Percentiles rank a stretch among this genome's conserved stretches.
These are phyloP conservation scores for Colletotrichum tamarilloi DNA, from an alignment of 2,329 filamentous ascomycete genomes.

Conservation along the genomic window DNA sequence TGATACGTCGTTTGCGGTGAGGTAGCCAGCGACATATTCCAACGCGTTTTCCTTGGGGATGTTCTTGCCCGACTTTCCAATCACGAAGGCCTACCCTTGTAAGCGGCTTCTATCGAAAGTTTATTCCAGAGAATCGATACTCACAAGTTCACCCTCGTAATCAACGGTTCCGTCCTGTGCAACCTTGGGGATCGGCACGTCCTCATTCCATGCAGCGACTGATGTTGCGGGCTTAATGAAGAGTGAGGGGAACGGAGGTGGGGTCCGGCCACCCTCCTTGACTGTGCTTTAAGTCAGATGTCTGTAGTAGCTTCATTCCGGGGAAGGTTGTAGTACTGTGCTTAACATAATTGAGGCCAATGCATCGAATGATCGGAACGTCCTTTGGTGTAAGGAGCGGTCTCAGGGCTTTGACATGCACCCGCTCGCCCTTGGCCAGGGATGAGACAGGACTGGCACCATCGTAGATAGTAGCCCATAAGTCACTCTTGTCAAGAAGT, in stretches of 20 bases:
- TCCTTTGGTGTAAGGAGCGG: constrained; percentile 45
- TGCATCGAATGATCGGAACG: constrained; percentile 49
- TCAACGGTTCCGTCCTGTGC: constrained; percentile 58
- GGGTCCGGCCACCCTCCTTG: constrained; percentile 61
- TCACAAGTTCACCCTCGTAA: constrained; percentile 61
- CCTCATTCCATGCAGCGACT: constrained; percentile 47
- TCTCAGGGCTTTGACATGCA: constrained; percentile 45
- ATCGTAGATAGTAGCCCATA: constrained; percentile 45
- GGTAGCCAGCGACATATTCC: constrained; percentile 58
- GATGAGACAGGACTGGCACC: constrained; percentile 41
- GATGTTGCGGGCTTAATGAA: constrained; percentile 62
- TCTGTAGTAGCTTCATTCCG: not conserved
- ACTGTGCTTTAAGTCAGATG: constrained; percentile 46
- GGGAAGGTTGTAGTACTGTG: constrained; percentile 42
- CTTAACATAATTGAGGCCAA: constrained; percentile 50
- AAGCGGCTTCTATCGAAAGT: not conserved
- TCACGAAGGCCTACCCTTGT: constrained; percentile 54
- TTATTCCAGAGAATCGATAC: not conserved
- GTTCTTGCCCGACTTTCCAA: constrained; percentile 64
- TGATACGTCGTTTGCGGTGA: constrained; percentile 64
- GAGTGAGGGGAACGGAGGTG: constrained; percentile 59
- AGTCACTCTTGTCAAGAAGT: constrained; percentile 39
- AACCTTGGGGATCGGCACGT: constrained; percentile 58
- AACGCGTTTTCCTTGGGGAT: constrained; percentile 57
- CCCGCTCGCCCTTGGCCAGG: constrained; percentile 41